Evolutionary conservation across 805 yeast genomes (phyloP), one percentile per base, ranked within the genome.

Genomic region (Suhomyces pyralidae): DNA sequence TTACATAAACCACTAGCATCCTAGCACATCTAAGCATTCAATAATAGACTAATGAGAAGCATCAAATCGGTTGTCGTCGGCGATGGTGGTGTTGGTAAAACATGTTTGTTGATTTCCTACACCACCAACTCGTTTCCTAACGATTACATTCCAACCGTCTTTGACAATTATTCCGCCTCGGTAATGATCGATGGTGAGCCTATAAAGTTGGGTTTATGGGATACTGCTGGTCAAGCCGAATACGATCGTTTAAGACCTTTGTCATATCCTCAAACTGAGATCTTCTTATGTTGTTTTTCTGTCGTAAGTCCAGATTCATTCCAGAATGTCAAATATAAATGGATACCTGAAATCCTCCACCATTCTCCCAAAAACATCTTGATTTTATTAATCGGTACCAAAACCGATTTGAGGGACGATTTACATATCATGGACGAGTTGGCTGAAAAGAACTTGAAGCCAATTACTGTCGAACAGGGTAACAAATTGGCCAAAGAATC

Each of bases 51-150:
- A 40, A 88, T 89, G 96, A 86, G 90, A 77, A 84, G 90, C 57
- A 86, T 91, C 63, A 91, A 91, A 69, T 90, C 96, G 62, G 97
- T 91, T 40, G 96, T 91, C 50, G 92, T 91, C 40, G 97, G 97
- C 59, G 97, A 91, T 66, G 97, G 93, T 71, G 96, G 96, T 51
- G 97, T 91, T 45, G 97, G 97, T 71, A 91, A 90, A 67, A 91
- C 97, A 3, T 90, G 96, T 65, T 77, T 90, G 53, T 80, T 91
- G 56, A 90, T 91, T 57, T 84, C 93, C 22, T 91, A 91, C 72
- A 91, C 97, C 26, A 89, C 96, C 50, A 91, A 90, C 67, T 88
- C 96, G 30, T 91, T 91, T 69, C 97, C 97, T 5, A 89, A 88
- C 60, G 97, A 91, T 63, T 91, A 91, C 68, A 87, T 91, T 53